Conservation (phyloP, 1,284 basidiomycete genomes). For the Tilletia setariae region DNA sequence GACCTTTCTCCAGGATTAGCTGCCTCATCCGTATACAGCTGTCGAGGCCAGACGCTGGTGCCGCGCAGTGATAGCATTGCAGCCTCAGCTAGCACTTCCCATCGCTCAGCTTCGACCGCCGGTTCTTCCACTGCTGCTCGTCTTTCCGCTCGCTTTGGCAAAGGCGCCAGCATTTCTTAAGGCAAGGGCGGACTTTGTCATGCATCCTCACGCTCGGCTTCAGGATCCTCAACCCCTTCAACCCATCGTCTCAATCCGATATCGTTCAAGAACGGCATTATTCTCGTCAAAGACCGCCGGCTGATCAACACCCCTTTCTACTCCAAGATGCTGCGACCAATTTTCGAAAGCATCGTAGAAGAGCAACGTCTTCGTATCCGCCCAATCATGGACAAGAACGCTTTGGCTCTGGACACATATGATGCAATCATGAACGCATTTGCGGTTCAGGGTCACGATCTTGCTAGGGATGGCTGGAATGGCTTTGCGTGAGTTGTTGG, state of each 20-base stretch:
- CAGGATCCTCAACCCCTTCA: neutral
- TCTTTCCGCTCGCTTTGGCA: neutral
- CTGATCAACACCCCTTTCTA: neutral
- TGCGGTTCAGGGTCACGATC: neutral
- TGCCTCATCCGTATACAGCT: too few relatives aligned
- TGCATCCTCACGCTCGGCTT: neutral
- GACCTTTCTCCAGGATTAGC: too few relatives aligned
- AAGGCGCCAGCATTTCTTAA: neutral
- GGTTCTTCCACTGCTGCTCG: neutral
- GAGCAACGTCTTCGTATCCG: neutral
- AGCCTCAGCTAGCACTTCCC: too few relatives aligned
- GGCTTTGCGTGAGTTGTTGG: slow-evolving; percentile 12
- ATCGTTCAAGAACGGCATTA: slow-evolving; percentile 11
- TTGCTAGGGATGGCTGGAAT: neutral
- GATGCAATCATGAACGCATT: neutral
- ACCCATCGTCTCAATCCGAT: neutral
- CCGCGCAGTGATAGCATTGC: too few relatives aligned
- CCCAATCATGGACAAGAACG: neutral
- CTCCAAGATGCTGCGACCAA: neutral
- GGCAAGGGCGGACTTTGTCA: neutral
- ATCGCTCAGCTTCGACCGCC: neutral
- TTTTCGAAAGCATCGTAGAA: neutral
- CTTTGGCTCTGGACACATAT: neutral
- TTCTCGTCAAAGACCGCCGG: neutral
- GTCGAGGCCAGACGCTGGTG: too few relatives aligned